These are phyloP conservation scores for Boletus patriciae DNA, from an alignment of 768 basidiomycete genomes.

Conservation along the genomic window DNA sequence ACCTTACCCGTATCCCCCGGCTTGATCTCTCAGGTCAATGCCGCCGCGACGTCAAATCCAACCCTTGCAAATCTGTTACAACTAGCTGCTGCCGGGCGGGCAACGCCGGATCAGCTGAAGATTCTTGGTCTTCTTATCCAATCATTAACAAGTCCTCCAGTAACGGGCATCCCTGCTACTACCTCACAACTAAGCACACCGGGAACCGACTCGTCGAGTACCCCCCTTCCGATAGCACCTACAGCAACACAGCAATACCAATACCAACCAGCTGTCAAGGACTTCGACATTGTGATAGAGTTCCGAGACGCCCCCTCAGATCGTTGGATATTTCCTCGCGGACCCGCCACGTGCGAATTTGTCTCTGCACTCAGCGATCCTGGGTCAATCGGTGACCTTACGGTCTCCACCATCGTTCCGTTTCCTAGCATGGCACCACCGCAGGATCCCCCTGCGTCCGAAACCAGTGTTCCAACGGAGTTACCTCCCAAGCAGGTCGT, in stretches of 20 bases:
- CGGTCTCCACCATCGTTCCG: constrained; percentile 47
- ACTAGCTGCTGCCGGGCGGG: constrained; percentile 59
- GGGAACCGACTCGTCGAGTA: constrained; percentile 10
- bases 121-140: constrained; percentile 73
- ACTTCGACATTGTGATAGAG: constrained; percentile 74
- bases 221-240: constrained; percentile 14
- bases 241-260: constrained; percentile 23
- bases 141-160: constrained; percentile 46
- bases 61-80: constrained; percentile 66
- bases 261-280: constrained; percentile 41
- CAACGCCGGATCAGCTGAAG: constrained; percentile 63
- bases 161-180: constrained; percentile 1
- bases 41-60: constrained; percentile 65
- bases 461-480: constrained; percentile 11
- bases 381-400: constrained; percentile 32
- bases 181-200: constrained; percentile 6
- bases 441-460: constrained; percentile 13
- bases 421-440: constrained; percentile 34
- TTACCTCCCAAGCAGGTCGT: constrained; percentile 34
- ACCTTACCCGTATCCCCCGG: constrained; percentile 53
- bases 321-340: constrained; percentile 69
- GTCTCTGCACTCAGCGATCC: constrained; percentile 14
- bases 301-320: constrained; percentile 63
- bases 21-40: constrained; percentile 63
- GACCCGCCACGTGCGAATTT: constrained; percentile 51